phyloP scores from a whole-genome alignment of 2,329 filamentous ascomycete genomes.

The Xylariaceae sp. region DNA sequence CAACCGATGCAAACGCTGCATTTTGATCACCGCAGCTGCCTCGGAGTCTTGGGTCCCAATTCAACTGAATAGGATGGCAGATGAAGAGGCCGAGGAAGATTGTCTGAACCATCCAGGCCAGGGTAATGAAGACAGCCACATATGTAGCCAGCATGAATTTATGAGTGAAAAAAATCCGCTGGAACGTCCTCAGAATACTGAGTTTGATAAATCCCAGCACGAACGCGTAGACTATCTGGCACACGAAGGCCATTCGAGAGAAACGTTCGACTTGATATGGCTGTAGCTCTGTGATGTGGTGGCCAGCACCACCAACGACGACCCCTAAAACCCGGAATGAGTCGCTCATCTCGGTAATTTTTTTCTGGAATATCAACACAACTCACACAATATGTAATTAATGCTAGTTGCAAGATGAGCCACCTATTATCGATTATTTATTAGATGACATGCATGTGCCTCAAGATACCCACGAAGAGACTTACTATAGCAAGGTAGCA shows the following conservation, averaged over 20 bases:
- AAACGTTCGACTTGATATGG: not conserved
- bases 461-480: not conserved
- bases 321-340: not conserved
- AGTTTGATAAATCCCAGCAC: not conserved
- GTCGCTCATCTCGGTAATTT: not conserved
- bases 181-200: not conserved
- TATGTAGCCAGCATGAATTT: not conserved
- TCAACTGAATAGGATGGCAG: not conserved
- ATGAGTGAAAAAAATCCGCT: not conserved
- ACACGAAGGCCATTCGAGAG: not conserved
- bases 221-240: not conserved
- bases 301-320: not conserved
- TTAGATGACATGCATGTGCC: not conserved
- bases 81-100: not conserved
- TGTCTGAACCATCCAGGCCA: not conserved
- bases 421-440: not conserved
- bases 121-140: not conserved
- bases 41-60: not conserved
- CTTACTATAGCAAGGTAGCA: not conserved
- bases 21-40: not conserved
- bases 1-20: not conserved
- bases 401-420: not conserved
- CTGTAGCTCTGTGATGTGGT: not conserved
- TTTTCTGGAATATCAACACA: too few relatives aligned
- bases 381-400: not conserved